Evolutionary conservation across 2,329 filamentous ascomycete genomes (phyloP), one percentile per base, ranked within the genome.

Genomic region (Lachnellula suecica): DNA sequence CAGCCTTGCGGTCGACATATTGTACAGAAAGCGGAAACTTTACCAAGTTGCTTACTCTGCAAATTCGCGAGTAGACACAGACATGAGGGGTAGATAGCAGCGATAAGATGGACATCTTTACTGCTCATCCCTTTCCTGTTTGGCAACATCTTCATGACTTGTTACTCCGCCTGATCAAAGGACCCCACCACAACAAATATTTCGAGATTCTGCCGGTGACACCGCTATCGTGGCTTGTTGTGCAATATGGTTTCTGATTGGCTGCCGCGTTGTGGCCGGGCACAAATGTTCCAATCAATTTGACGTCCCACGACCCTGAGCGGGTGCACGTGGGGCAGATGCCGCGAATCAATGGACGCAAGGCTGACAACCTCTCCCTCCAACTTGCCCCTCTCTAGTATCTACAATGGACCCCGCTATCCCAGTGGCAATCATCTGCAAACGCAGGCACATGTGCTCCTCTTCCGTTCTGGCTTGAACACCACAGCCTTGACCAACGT

Each of bases 401-500:
- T 8, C 11, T 40, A n/a, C 45, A 24, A n/a, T n/a, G n/a, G n/a
- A n/a, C n/a, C 35, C 34, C 23, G 40, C 34, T 35, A 31, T 10
- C 15, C 19, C 29, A 10, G 7, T n/a, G 19, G n/a, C 45, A 23
- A 24, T 23, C 10, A 19, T 35, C 44, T n/a, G 25, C 37, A 22
- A 31, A n/a, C n/a, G n/a, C n/a, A n/a, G 31, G 19, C 25, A 43
- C 22, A 23, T 15, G 29, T 47, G 20, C 22, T 38, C 22, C 25
- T 31, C 17, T 29, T 31, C 29, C n/a, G 44, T 44, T 35, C 22
- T 44, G 17, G 37, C 15, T 10, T 24, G 19, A 27, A 11, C 37
- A 43, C 58, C 58, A 60, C 49, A 59, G 40, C 46, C 50, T 53
- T 17, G 47, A 34, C 43, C 49, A 62, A 60, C 59, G 58, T 62